These are phyloP conservation scores for Hymenoscyphus fraxineus DNA, from an alignment of 2,329 filamentous ascomycete genomes.

Conservation along the genomic window DNA sequence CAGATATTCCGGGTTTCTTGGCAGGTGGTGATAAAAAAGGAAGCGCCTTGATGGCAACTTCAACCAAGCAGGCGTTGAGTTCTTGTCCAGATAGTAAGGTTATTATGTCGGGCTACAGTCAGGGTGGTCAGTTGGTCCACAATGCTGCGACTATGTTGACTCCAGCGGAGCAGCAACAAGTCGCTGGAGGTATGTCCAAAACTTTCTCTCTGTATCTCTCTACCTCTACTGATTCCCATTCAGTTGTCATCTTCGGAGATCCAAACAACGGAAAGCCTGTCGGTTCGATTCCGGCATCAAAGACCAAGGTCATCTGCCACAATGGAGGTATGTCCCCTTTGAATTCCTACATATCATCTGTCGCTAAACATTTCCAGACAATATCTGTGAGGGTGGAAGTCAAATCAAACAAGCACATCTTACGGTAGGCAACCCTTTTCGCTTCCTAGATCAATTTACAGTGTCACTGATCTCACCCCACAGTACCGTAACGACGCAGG, in stretches of 20 bases:
- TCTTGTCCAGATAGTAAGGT: slow-evolving; percentile 23
- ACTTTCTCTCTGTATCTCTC: background rate
- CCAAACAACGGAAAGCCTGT: slow-evolving; percentile 26
- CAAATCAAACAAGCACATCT: slow-evolving; percentile 21
- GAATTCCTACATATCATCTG: no score
- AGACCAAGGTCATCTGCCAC: slow-evolving; percentile 28
- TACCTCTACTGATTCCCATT: background rate
- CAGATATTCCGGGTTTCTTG: slow-evolving; percentile 25
- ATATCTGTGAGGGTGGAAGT: slow-evolving; percentile 23
- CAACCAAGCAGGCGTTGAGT: slow-evolving; percentile 18
- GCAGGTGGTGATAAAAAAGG: slow-evolving; percentile 43
- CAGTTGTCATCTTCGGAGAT: slow-evolving; percentile 30
- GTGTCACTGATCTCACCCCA: background rate
- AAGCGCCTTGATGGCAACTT: slow-evolving; percentile 35
- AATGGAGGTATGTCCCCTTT: background rate
- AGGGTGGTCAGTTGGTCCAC: slow-evolving; percentile 23
- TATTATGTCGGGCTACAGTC: slow-evolving; percentile 24
- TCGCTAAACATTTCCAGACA: slow-evolving; percentile 14
- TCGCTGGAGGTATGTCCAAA: slow-evolving; percentile 21
- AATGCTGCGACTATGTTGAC: slow-evolving; percentile 20
- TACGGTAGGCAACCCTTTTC: slow-evolving; percentile 7
- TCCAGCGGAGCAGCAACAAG: slow-evolving; percentile 15
- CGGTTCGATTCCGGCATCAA: slow-evolving; percentile 18
- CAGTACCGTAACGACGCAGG: background rate
- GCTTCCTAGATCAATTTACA: background rate